phyloP scores from a whole-genome alignment of 768 basidiomycete genomes.

The Sporobolomyces roseus region DNA sequence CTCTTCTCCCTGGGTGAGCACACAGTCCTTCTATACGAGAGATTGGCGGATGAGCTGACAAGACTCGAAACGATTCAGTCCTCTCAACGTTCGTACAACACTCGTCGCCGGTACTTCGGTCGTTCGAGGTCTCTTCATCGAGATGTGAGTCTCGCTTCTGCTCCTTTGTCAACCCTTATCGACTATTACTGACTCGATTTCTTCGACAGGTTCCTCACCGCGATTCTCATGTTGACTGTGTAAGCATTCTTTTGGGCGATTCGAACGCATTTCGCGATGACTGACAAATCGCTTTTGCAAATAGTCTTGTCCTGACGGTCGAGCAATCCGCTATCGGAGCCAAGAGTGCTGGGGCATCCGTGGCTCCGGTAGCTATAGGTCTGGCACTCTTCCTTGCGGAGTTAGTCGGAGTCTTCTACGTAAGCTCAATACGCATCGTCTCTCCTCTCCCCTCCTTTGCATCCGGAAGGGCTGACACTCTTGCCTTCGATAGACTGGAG shows the following conservation, averaged over 20 bases:
- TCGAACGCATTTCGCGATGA: too few species aligned
- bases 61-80: too few species aligned
- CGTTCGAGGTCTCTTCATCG: conserved; percentile 49
- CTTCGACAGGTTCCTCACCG: conserved; percentile 47
- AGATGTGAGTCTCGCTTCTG: conserved; percentile 41
- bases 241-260: too few species aligned
- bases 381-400: conserved; percentile 47
- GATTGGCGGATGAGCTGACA: too few species aligned
- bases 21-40: too few species aligned
- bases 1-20: conserved; percentile 26
- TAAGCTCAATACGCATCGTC: not conserved
- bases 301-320: conserved; percentile 16
- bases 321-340: conserved; percentile 15
- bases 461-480: not conserved
- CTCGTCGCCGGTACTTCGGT: conserved; percentile 45
- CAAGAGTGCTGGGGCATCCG: conserved; percentile 46
- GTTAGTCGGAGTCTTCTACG: conserved; percentile 22
- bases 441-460: not conserved
- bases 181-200: too few species aligned
- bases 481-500: not conserved
- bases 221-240: conserved; percentile 22
- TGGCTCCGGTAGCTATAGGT: conserved; percentile 51
- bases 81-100: conserved; percentile 35
- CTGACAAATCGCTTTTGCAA: too few species aligned
- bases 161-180: too few species aligned